A percentile compares a stretch with the other conserved stretches of the same genome.
These are phyloP conservation scores for Micractinium sp. DNA, from an alignment of 139 green algal genomes.

Conservation along the genomic window DNA sequence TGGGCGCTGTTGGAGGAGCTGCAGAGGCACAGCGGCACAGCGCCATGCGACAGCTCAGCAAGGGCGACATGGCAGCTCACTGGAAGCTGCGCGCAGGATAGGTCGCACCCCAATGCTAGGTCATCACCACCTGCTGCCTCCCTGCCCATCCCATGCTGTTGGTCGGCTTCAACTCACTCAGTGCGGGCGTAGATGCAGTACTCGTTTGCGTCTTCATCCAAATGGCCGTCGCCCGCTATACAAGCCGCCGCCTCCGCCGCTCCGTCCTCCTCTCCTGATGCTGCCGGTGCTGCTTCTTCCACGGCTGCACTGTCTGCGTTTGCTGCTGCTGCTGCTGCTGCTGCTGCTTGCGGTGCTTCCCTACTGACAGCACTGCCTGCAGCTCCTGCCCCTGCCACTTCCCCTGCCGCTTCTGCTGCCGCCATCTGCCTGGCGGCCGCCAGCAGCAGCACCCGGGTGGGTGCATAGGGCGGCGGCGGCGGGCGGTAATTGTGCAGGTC, in stretches of 20 bases:
- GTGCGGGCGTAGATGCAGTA: constrained; percentile 52
- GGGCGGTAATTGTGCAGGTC: constrained; percentile 91
- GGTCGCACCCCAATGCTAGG: too few relatives aligned
- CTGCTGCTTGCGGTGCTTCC: background rate
- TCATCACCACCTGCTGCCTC: background rate
- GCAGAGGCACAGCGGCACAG: too few relatives aligned
- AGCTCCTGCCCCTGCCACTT: too few relatives aligned
- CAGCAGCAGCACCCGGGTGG: constrained; percentile 1
- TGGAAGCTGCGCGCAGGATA: too few relatives aligned
- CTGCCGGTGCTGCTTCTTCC: constrained; percentile 24
- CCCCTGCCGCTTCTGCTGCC: background rate
- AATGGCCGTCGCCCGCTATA: constrained; percentile 58
- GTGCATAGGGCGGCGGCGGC: constrained; percentile 62
- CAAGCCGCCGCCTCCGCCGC: too few relatives aligned
- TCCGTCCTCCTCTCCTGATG: background rate
- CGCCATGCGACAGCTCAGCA: background rate
- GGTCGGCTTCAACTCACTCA: background rate
- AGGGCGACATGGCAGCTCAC: background rate
- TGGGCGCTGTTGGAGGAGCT: too few relatives aligned
- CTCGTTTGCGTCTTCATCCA: constrained; percentile 39
- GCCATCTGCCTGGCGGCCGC: background rate
- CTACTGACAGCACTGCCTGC: background rate
- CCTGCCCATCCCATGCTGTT: background rate
- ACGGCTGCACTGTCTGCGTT: background rate
- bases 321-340: background rate